Evolutionary conservation across 2,329 filamentous ascomycete species (phyloP), one percentile per base, ranked within the genome.

Genomic region (Stachybotrys elegans): DNA sequence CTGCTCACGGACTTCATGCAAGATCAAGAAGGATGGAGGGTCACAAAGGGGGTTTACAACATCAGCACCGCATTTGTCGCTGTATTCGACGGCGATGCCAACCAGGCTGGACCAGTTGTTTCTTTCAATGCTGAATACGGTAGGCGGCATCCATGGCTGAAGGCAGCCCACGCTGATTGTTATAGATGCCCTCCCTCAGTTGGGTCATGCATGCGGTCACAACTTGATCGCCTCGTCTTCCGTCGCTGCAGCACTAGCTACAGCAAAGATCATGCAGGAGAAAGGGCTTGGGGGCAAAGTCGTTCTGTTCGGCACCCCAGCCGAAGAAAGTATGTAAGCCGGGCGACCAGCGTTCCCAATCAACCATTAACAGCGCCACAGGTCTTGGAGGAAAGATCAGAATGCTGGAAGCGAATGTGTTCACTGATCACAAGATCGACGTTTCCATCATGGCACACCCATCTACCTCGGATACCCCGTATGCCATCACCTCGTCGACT

Each of bases 271-370:
- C 0, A 47, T 72, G 20, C 53, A 59, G 16, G 23, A 52, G 1
- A 53, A 61, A 5, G 50, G 50, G 2, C 40, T 51, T 2, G 55
- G 60, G 0, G 69, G 69, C 5, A 60, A 66, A 2, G 48, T 72
- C 8, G 59, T 66, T 2, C 55, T 72, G 2, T 57, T 72, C 1
- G 69, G 69, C 2, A 71, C 68, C 0, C 69, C 68, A 0, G 69
- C 69, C 2, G 68, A 72, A 39, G 69, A 72, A 46, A 72, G 72
- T 14, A 72, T 71, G 22, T 76, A 76, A 56, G 69, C 72, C 46
- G 68, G 61, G 43, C 58, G 71, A 2, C 55, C 73, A 29, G 35
- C 68, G 22, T 63, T 62, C 8, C 69, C 68, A 5, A 70, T 69
- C 2, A 73, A 72, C 48, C 43, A 55, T 4, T 62, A 67, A 23